A percentile compares a stretch with the other conserved stretches of the same genome.
phyloP scores from a whole-genome alignment of 495 filamentous ascomycete species.

The Penicillium dipodomyicola region DNA sequence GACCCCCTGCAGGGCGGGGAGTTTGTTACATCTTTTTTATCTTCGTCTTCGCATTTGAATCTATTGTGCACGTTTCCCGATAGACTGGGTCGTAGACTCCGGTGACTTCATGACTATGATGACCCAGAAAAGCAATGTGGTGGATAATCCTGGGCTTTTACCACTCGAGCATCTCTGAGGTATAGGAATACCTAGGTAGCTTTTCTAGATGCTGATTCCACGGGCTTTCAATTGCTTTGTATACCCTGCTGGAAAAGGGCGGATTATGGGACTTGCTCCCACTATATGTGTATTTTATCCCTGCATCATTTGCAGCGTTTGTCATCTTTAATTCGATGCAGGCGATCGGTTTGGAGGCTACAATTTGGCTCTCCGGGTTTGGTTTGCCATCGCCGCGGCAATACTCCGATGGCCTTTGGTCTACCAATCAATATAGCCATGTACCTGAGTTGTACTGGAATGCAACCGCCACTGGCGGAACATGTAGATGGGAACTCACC shows the following conservation, averaged over 20 bases:
- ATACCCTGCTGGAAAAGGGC: background rate
- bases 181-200: background rate
- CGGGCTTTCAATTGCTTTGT: background rate
- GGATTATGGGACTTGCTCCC: background rate
- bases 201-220: background rate
- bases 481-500: background rate
- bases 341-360: background rate
- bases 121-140: background rate
- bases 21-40: background rate
- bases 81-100: background rate
- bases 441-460: background rate
- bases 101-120: slow-evolving; percentile 2
- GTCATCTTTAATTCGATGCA: background rate
- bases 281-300: slow-evolving; percentile 1
- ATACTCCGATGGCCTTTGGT: background rate
- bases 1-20: slow-evolving; percentile 17
- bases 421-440: background rate
- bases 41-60: background rate
- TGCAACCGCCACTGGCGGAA: background rate
- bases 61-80: background rate
- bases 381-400: slow-evolving; percentile 8
- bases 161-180: background rate
- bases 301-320: background rate
- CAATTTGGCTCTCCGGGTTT: background rate
- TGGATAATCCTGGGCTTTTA: background rate